These are phyloP conservation scores for Candida verbasci DNA, from an alignment of 805 yeast species.

Conservation along the genomic window DNA sequence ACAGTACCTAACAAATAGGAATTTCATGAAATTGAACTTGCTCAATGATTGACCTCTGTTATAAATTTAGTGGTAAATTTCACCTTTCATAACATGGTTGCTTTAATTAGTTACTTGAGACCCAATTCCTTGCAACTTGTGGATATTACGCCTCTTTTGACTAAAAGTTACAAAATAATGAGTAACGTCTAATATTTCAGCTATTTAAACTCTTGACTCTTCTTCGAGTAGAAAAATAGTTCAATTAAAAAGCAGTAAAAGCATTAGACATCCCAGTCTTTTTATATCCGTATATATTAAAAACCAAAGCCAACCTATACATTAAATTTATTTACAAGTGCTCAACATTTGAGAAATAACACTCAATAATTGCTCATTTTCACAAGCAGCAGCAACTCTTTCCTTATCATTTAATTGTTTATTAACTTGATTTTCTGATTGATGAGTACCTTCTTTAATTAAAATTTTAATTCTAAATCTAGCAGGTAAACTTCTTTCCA, in stretches of 20 bases:
- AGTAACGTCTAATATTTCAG: too few species aligned
- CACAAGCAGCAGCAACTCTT: slow-evolving; percentile 97
- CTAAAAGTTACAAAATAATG: too few species aligned
- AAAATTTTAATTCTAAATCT: slow-evolving; percentile 75
- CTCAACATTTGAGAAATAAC: slow-evolving; percentile 93
- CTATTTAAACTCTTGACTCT: too few species aligned
- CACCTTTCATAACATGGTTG: not conserved
- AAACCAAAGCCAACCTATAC: too few species aligned
- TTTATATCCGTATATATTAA: too few species aligned
- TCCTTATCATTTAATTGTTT: slow-evolving; percentile 97
- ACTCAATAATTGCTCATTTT: slow-evolving; percentile 81
- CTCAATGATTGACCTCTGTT: not conserved
- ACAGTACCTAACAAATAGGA: not conserved
- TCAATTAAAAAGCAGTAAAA: too few species aligned
- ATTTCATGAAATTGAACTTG: not conserved
- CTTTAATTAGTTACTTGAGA: not conserved
- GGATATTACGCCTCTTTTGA: too few species aligned
- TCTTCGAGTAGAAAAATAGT: too few species aligned
- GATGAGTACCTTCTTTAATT: slow-evolving; percentile 90
- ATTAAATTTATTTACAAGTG: slow-evolving; percentile 61
- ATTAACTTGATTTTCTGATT: slow-evolving; percentile 92
- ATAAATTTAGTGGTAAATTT: not conserved
- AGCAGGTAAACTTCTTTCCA: slow-evolving; percentile 84
- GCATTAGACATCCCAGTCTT: too few species aligned
- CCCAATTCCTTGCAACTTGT: not conserved